phyloP scores from a whole-genome alignment of 352 stramenopile species.

The Aphanomyces invadans region DNA sequence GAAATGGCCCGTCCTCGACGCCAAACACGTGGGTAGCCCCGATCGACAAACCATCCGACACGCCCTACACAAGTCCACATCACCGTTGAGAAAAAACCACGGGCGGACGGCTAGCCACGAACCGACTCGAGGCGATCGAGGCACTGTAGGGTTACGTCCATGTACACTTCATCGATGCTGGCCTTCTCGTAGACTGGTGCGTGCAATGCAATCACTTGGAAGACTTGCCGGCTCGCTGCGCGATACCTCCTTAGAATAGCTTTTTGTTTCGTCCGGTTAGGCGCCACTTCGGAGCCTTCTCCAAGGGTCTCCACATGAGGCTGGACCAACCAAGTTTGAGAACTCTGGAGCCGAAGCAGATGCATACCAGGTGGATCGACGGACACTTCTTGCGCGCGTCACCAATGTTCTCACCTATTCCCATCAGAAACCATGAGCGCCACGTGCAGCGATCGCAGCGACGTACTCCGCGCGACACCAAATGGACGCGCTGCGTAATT shows the following conservation, averaged over 20 bases:
- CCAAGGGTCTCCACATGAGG: slow-evolving; percentile 76
- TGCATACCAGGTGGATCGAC: slow-evolving; percentile 56
- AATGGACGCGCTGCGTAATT: slow-evolving; percentile 76
- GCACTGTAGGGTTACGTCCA: slow-evolving; percentile 68
- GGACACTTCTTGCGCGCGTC: slow-evolving; percentile 68
- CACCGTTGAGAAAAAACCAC: not conserved
- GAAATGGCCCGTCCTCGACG: slow-evolving; percentile 41
- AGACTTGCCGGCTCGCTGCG: slow-evolving; percentile 70
- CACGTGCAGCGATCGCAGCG: not conserved
- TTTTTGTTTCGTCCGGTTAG: slow-evolving; percentile 73
- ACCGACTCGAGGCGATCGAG: slow-evolving; percentile 40
- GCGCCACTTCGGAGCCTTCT: slow-evolving; percentile 49
- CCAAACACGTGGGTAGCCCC: slow-evolving; percentile 66
- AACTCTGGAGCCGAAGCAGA: not conserved
- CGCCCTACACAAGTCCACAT: slow-evolving; percentile 29
- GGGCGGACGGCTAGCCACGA: too few relatives aligned
- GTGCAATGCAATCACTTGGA: slow-evolving; percentile 45
- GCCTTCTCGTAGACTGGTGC: slow-evolving; percentile 59
- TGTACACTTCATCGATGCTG: slow-evolving; percentile 75
- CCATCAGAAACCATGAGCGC: slow-evolving; percentile 2
- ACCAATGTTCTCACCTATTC: slow-evolving; percentile 50
- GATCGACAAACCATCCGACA: slow-evolving; percentile 49
- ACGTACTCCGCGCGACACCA: slow-evolving; percentile 44
- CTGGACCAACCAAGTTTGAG: slow-evolving; percentile 30
- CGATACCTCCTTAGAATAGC: slow-evolving; percentile 72